These are phyloP conservation scores for Pichia inconspicua DNA, from an alignment of 1,139 yeast genomes.

Conservation along the genomic window DNA sequence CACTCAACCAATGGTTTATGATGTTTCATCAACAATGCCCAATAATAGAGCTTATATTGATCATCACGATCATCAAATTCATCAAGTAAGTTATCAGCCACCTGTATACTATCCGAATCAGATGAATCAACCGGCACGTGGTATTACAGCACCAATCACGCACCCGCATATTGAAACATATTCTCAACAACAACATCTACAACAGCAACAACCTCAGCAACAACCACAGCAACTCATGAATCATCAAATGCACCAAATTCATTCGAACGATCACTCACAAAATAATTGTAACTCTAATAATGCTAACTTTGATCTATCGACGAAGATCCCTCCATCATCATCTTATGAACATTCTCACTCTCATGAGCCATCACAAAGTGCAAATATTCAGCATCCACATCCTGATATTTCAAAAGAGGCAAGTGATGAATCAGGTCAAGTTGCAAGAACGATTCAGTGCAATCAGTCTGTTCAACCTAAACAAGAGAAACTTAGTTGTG, in stretches of 20 bases:
- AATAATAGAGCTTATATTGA: neutral
- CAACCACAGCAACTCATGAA: conserved; percentile 1
- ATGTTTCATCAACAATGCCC: neutral
- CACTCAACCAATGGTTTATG: neutral
- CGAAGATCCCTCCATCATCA: neutral
- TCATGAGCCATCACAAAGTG: neutral
- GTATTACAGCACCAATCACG: neutral
- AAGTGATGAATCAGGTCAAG: neutral
- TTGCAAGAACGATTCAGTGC: neutral
- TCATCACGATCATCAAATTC: conserved; percentile 2
- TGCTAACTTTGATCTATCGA: neutral
- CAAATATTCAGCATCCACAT: neutral
- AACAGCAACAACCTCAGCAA: neutral
- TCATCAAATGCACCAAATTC: neutral
- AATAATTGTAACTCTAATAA: neutral
- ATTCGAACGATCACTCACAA: conserved; percentile 1
- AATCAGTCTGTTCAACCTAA: neutral
- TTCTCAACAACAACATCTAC: neutral
- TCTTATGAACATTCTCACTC: neutral
- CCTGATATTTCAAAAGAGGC: neutral
- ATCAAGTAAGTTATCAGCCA: conserved; percentile 9
- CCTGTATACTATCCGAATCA: neutral
- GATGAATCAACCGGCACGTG: conserved; percentile 5
- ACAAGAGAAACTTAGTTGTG: neutral
- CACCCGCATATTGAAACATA: conserved; percentile 14